Evolutionary conservation across 495 filamentous ascomycete species (phyloP), one percentile per base, ranked within the genome.

Genomic region (Neurospora sp.): DNA sequence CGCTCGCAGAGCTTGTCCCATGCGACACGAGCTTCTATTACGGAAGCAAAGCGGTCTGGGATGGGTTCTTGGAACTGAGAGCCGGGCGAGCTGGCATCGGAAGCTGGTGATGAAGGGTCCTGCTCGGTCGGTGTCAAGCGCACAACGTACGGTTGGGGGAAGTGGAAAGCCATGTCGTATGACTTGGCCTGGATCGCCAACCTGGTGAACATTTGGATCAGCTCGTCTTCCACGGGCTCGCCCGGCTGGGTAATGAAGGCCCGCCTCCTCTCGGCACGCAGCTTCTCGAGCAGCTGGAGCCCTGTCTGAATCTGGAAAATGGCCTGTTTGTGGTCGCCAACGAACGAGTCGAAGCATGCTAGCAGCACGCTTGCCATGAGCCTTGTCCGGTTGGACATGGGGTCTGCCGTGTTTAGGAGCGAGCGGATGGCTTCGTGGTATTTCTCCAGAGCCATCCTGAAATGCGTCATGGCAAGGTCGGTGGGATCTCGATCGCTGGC

Each of bases 81-180:
- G 11, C 82, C 78, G 0, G 85, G 82, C 7, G 85, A 86, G 18
- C 81, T 79, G 2, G 75, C 80, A 7, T 86, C 84, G 12, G 84
- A 85, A 6, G 78, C 74, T 1, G 84, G 83, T 0, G 86, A 85
- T 0, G 78, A 72, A 11, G 82, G 75, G 70, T 82, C 72, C 40
- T 82, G 75, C 72, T 74, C 73, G 20, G 79, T 75, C 5, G 83
- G 79, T 11, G 82, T 84, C n/a, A 88, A 80, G 14, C 83, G 83
- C 69, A 88, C 86, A 6, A 88, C 85, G 42, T 79, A 86, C 18
- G 86, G 86, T 18, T 86, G 81, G n/a, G 86, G 86, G 71, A 88
- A 88, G 73, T 88, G 87, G 79, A 88, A 88, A 66, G 87, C 87
- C 85, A 88, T 86, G 76, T 88, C 87, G 78, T 88, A 88, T 31